These are phyloP conservation scores for Globisporangium alternatum DNA, from an alignment of 352 stramenopile genomes.

Conservation along the genomic window DNA sequence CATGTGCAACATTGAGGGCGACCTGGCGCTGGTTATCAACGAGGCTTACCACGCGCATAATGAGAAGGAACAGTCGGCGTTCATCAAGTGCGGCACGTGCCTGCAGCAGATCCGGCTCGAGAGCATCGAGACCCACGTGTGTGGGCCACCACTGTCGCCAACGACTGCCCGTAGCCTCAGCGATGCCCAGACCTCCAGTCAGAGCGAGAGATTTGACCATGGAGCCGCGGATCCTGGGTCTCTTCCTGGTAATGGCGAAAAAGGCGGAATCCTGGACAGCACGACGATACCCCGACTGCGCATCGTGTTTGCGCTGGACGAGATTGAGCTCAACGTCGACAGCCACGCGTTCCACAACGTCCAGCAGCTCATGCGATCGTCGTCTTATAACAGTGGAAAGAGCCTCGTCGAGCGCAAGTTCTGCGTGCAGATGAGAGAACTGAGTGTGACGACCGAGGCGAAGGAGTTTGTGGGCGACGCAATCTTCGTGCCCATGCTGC, in stretches of 20 bases:
- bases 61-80: slow-evolving; percentile 48
- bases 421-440: slow-evolving; percentile 26
- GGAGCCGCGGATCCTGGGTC: background rate
- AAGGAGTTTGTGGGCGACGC: slow-evolving; percentile 59
- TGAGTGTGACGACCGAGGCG: slow-evolving; percentile 59
- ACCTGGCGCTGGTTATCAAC: slow-evolving; percentile 43
- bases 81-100: slow-evolving; percentile 59
- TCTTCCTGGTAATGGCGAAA: background rate
- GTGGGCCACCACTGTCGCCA: slow-evolving; percentile 19
- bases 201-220: background rate
- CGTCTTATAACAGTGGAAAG: background rate
- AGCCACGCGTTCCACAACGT: slow-evolving; percentile 35
- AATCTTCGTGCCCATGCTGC: slow-evolving; percentile 63
- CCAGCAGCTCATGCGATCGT: slow-evolving; percentile 26
- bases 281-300: slow-evolving; percentile 30
- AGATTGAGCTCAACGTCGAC: slow-evolving; percentile 47
- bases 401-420: slow-evolving; percentile 22
- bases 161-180: slow-evolving; percentile 3
- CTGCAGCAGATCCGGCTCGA: slow-evolving; percentile 57
- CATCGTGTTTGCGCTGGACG: slow-evolving; percentile 40
- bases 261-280: slow-evolving; percentile 15
- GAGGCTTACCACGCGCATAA: slow-evolving; percentile 51
- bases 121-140: slow-evolving; percentile 54
- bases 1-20: slow-evolving; percentile 40
- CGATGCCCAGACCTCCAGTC: background rate